phyloP scores from a whole-genome alignment of 2,329 filamentous ascomycete species.

The Pseudogymnoascus sp. region DNA sequence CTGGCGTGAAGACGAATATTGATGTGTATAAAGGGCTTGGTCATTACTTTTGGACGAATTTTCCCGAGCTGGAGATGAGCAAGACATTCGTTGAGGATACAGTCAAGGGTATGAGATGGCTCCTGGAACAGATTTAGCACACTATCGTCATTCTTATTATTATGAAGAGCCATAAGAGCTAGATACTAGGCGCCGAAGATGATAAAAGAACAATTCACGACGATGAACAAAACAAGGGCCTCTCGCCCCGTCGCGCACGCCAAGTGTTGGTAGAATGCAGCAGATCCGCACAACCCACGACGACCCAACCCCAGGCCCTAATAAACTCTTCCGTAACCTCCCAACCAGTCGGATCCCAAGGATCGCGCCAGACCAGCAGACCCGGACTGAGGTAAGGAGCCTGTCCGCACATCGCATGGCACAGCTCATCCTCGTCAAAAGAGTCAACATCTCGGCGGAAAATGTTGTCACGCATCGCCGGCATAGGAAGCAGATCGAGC shows the following conservation, averaged over 20 bases:
- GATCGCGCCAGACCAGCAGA: slow-evolving; percentile 32
- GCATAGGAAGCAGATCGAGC: slow-evolving; percentile 24
- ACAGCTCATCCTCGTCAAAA: slow-evolving; percentile 25
- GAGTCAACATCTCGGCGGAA: slow-evolving; percentile 18
- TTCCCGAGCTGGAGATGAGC: slow-evolving; percentile 20
- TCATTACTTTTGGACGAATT: slow-evolving; percentile 16
- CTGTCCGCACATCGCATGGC: slow-evolving; percentile 24
- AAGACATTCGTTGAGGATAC: slow-evolving; percentile 21
- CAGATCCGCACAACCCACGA: slow-evolving; percentile 28
- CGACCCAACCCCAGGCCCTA: slow-evolving; percentile 29
- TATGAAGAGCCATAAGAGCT: no score
- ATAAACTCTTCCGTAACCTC: slow-evolving; percentile 31
- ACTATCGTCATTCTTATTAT: no score
- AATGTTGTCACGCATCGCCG: slow-evolving; percentile 25
- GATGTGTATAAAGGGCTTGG: slow-evolving; percentile 24
- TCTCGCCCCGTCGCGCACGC: slow-evolving; percentile 29
- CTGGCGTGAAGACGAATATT: slow-evolving; percentile 34
- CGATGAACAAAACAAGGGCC: not conserved
- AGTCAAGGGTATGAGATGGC: slow-evolving; percentile 15
- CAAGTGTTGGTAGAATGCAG: slow-evolving; percentile 30
- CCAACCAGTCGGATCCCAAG: slow-evolving; percentile 29
- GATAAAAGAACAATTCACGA: not conserved
- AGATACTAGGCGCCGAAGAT: no score
- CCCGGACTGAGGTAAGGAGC: slow-evolving; percentile 22
- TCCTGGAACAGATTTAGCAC: slow-evolving; percentile 10